These are phyloP conservation scores for Xylariaceae sp. DNA, from an alignment of 2,329 filamentous ascomycete species.

Conservation along the genomic window DNA sequence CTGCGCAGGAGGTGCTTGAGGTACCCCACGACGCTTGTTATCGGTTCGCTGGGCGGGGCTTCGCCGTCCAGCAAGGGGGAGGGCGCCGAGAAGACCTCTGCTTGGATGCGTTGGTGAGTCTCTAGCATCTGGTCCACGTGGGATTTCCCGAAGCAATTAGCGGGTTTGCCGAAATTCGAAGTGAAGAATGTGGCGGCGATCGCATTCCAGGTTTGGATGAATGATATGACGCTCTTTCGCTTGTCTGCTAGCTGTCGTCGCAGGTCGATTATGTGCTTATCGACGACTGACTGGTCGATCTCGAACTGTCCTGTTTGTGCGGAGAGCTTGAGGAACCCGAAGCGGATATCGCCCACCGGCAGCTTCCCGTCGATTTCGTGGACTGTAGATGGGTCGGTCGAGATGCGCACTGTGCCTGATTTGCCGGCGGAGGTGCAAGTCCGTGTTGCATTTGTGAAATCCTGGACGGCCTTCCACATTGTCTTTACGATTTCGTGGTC, in stretches of 20 bases:
- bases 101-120: slow-evolving; percentile 49
- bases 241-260: slow-evolving; percentile 53
- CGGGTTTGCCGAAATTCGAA: slow-evolving; percentile 50
- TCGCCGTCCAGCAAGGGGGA: slow-evolving; percentile 14
- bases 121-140: slow-evolving; percentile 53
- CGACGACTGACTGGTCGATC: slow-evolving; percentile 58
- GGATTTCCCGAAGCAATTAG: slow-evolving; percentile 49
- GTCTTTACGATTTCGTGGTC: slow-evolving; percentile 50
- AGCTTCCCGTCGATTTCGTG: slow-evolving; percentile 34
- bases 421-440: slow-evolving; percentile 54
- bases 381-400: slow-evolving; percentile 18
- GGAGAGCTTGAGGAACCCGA: slow-evolving; percentile 57
- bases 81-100: slow-evolving; percentile 41
- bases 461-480: slow-evolving; percentile 57
- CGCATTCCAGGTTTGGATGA: slow-evolving; percentile 50
- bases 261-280: slow-evolving; percentile 59
- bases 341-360: slow-evolving; percentile 48
- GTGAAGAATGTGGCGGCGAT: slow-evolving; percentile 52
- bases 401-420: slow-evolving; percentile 46
- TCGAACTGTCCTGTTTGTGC: slow-evolving; percentile 51
- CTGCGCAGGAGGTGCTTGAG: slow-evolving; percentile 50
- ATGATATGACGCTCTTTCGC: slow-evolving; percentile 48
- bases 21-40: slow-evolving; percentile 50
- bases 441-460: slow-evolving; percentile 55
- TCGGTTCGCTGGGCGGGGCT: slow-evolving; percentile 13